Conservation (phyloP, 768 basidiomycete species). For the Cystofilobasidium capitatum region DNA sequence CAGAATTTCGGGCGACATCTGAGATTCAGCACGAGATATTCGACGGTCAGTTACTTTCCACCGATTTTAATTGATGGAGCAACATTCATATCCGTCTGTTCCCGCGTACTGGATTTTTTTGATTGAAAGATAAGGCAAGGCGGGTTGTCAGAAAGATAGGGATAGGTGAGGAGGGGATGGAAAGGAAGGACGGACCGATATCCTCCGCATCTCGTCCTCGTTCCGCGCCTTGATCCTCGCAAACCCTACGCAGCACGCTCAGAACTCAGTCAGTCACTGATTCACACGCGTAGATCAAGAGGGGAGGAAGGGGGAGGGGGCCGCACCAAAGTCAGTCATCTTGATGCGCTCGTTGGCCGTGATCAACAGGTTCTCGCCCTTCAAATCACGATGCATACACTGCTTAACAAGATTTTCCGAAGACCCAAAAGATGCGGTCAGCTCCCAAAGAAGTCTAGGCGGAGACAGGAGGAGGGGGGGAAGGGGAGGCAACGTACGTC, state of each 20-base stretch:
- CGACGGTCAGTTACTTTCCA: too few species aligned
- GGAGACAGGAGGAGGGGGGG: background rate
- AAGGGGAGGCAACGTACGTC: constrained; percentile 41
- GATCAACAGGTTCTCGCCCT: constrained; percentile 94
- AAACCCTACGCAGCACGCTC: constrained; percentile 7
- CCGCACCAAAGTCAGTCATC: constrained; percentile 98
- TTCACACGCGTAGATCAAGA: background rate
- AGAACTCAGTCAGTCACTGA: background rate
- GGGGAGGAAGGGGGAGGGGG: constrained; percentile 35
- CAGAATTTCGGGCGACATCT: constrained; percentile 78
- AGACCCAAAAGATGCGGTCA: constrained; percentile 42
- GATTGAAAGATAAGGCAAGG: too few species aligned
- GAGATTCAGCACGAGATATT: constrained; percentile 60
- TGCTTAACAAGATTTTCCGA: constrained; percentile 35
- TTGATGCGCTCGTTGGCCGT: constrained; percentile 89
- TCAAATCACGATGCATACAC: constrained; percentile 62
- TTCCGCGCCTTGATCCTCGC: constrained; percentile 69
- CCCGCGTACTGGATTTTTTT: too few species aligned
- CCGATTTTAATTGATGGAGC: too few species aligned
- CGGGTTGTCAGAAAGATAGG: too few species aligned
- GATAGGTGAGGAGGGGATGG: background rate
- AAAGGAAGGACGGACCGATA: too few species aligned
- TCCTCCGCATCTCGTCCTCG: constrained; percentile 59
- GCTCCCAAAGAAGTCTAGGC: too few species aligned
- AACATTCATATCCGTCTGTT: too few species aligned